These are phyloP conservation scores for Crithidia fasciculata DNA, from an alignment of 208 protist genomes.

Conservation along the genomic window DNA sequence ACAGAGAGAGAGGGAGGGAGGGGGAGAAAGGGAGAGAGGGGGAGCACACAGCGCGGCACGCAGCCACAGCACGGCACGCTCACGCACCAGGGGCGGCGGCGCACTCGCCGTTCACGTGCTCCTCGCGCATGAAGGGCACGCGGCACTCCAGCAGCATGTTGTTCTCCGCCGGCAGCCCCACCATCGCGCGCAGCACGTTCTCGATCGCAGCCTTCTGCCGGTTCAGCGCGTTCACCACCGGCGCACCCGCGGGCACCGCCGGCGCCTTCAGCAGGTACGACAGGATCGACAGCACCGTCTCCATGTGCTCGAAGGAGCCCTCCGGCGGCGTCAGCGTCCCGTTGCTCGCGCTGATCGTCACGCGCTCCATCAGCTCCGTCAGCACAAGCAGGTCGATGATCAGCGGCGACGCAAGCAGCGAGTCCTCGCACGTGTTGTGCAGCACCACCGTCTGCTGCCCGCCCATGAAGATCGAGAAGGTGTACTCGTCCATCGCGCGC, in stretches of 20 bases:
- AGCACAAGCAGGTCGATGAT: conserved; percentile 98
- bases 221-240: conserved; percentile 98
- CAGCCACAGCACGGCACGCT: not conserved
- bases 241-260: conserved; percentile 91
- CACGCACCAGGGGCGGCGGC: not conserved
- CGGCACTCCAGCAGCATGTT: conserved; percentile 97
- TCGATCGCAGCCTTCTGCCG: conserved; percentile 95
- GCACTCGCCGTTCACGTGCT: conserved; percentile 32
- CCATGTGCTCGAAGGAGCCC: conserved; percentile 85
- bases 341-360: conserved; percentile 61
- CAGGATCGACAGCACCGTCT: conserved; percentile 95
- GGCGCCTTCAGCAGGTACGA: conserved; percentile 98
- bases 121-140: conserved; percentile 58
- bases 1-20: too few relatives aligned
- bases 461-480: conserved; percentile 98
- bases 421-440: conserved; percentile 99
- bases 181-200: conserved; percentile 96
- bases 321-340: conserved; percentile 17
- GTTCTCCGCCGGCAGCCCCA: conserved; percentile 95
- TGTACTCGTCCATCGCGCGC: conserved; percentile 99
- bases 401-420: conserved; percentile 97
- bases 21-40: too few relatives aligned
- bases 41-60: too few relatives aligned
- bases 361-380: conserved; percentile 95
- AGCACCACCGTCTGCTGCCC: conserved; percentile 95